Conservation (phyloP, 768 basidiomycete genomes). For the Boletus speciosus region DNA sequence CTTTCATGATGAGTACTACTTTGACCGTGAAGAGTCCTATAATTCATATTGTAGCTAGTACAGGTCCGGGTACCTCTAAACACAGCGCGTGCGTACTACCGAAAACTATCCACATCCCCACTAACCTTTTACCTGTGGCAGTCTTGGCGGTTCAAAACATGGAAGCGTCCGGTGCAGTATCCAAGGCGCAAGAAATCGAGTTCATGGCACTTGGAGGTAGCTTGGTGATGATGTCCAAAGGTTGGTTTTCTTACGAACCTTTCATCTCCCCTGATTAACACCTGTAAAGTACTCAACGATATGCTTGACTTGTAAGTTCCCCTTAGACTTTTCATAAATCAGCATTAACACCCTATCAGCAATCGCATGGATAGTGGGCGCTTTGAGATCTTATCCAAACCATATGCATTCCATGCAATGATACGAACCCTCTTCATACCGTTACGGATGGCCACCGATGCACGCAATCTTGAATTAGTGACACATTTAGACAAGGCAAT, state of each 20-base stretch:
- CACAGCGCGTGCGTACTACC: conserved; percentile 50
- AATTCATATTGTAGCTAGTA: conserved; percentile 23
- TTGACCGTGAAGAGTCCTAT: conserved; percentile 5
- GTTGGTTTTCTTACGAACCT: conserved; percentile 30
- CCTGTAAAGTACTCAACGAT: conserved; percentile 63
- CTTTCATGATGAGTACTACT: conserved; percentile 63
- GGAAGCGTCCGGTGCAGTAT: conserved; percentile 71
- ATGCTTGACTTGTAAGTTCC: conserved; percentile 70
- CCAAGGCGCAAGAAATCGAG: conserved; percentile 78
- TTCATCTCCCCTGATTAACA: neutral
- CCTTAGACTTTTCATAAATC: neutral
- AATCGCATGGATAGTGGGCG: conserved; percentile 86
- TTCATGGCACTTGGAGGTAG: conserved; percentile 82
- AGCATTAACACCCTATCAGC: conserved; percentile 33
- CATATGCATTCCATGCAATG: conserved; percentile 75
- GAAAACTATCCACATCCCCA: neutral
- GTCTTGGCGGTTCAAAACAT: conserved; percentile 90
- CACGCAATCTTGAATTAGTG: conserved; percentile 61
- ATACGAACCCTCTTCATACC: conserved; percentile 73
- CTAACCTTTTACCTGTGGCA: conserved; percentile 14
- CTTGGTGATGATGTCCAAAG: conserved; percentile 86
- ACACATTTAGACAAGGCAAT: conserved; percentile 67
- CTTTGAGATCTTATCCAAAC: conserved; percentile 66
- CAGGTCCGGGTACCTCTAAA: conserved; percentile 82
- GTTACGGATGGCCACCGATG: conserved; percentile 62